Evolutionary conservation across 1,284 basidiomycete species (phyloP).

Genomic region (Schizophyllum amplum): DNA sequence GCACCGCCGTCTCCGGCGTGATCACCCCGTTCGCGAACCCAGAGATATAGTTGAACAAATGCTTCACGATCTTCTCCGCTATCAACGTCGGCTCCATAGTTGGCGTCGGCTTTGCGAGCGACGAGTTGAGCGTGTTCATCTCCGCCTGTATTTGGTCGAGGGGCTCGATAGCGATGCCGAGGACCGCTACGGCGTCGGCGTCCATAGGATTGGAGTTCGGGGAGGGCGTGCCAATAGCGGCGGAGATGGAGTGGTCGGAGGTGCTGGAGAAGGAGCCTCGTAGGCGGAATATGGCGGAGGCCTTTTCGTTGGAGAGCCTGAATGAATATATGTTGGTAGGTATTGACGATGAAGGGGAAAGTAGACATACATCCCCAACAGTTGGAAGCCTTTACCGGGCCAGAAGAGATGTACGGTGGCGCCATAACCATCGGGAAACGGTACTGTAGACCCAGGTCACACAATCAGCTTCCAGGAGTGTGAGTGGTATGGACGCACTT

Average conservation of each 20-base stretch:
- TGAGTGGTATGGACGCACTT: constrained; percentile 34
- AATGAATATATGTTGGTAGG: not conserved
- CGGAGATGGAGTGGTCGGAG: constrained; percentile 46
- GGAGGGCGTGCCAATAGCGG: constrained; percentile 24
- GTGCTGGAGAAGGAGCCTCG: constrained; percentile 53
- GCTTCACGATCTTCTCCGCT: constrained; percentile 63
- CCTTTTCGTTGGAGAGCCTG: constrained; percentile 87
- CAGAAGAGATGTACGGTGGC: constrained; percentile 87
- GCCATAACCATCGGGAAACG: constrained; percentile 85
- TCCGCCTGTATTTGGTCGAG: constrained; percentile 49
- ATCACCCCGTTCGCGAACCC: constrained; percentile 59
- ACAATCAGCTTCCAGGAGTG: constrained; percentile 1
- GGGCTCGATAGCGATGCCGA: constrained; percentile 69
- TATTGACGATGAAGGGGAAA: not conserved
- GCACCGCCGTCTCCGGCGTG: constrained; percentile 59
- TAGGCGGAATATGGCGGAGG: constrained; percentile 86
- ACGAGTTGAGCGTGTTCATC: constrained; percentile 36
- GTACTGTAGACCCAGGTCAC: constrained; percentile 32
- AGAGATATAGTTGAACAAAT: constrained; percentile 80
- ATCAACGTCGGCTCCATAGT: constrained; percentile 26
- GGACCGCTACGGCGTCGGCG: constrained; percentile 53
- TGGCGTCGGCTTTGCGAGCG: constrained; percentile 20
- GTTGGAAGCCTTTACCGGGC: constrained; percentile 83
- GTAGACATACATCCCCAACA: constrained; percentile 74
- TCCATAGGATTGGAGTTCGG: constrained; percentile 12